Evolutionary conservation across 1,284 basidiomycete species (phyloP).

Genomic region (Ceratorhiza oryzae-sativae): DNA sequence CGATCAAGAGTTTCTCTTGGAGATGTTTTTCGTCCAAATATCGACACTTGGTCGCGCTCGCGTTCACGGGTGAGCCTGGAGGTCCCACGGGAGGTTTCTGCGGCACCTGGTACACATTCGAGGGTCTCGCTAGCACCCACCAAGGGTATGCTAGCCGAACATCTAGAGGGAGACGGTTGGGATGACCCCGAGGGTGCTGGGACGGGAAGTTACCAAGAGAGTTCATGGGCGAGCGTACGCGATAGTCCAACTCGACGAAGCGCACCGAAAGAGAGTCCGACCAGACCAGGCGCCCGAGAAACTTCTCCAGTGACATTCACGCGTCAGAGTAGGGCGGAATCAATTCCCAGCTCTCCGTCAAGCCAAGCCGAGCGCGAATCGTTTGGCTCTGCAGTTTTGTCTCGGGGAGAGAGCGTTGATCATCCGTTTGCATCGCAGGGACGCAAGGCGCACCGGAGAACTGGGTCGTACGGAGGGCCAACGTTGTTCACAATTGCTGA

Average conservation of each 20-base stretch:
- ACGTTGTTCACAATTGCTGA: constrained; percentile 31
- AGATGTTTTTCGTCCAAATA: background rate
- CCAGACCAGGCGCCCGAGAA: background rate
- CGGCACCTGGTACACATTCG: background rate
- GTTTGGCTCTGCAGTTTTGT: constrained; percentile 29
- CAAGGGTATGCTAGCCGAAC: constrained; percentile 16
- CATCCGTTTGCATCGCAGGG: constrained; percentile 28
- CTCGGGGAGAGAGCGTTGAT: background rate
- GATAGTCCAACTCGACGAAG: background rate
- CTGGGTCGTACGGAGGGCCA: constrained; percentile 33
- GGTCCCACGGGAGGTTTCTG: constrained; percentile 1
- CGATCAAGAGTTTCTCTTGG: constrained; percentile 16
- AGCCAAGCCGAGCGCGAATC: constrained; percentile 18
- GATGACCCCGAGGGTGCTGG: constrained; percentile 13
- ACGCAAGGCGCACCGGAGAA: constrained; percentile 14
- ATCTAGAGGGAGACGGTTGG: constrained; percentile 27
- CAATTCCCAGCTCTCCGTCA: constrained; percentile 15
- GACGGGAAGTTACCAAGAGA: constrained; percentile 1
- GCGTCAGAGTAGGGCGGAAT: background rate
- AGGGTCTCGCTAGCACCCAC: constrained; percentile 5
- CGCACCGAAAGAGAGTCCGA: constrained; percentile 19
- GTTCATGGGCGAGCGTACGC: constrained; percentile 4
- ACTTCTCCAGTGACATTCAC: constrained; percentile 21
- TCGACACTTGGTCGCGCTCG: constrained; percentile 13
- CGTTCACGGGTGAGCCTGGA: constrained; percentile 27